Base-by-base conservation (phyloP, 192 early-diverging fungal species). In the Rhizophagus prolifer region DNA sequence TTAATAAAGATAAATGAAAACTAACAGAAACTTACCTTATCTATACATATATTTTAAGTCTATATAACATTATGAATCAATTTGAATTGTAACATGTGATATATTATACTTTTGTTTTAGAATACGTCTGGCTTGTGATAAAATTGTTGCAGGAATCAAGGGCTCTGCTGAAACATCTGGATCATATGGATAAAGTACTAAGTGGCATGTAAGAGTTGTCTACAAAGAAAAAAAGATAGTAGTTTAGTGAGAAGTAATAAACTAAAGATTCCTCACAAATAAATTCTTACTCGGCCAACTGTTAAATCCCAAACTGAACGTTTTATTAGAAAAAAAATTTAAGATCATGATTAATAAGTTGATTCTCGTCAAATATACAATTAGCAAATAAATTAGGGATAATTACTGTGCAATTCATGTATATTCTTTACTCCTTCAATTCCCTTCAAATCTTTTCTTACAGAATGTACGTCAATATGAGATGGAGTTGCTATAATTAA, bases 231-330 rank as follows among this genome's bases (percentile, higher is more conserved):
- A 9, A 38, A 72, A 34, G n/a, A 25, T 26, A n/a, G 19, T 21
- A 6, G 0, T 14, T 71, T 38, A 58, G 14, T 41, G 30, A 72
- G 14, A 7, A 13, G 23, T 10, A 25, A 38, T 26, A 28, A 63
- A 36, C 6, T 65, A 67, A 36, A 38, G 7, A 67, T 4, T 26
- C 10, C 31, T 30, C 30, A 64, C 14, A 64, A 10, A 41, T 67
- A 67, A 16, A 67, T 36, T 59, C 71, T 21, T 58, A 73, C 71
- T 36, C 54, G 21, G 13, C 71, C 71, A 58, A 73, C 58, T 19
- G 71, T 73, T 16, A 73, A 73, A 60, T 73, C 71, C 71, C 71
- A 73, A 13, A 73, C 71, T 73, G 23, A n/a, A 47, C n/a, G 19
- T 26, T 9, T 23, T 31, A 73, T n/a, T 21, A 10, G 13, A 30